Evolutionary conservation across 2,329 filamentous ascomycete species (phyloP).

Genomic region (Orbilia ellipsospora): DNA sequence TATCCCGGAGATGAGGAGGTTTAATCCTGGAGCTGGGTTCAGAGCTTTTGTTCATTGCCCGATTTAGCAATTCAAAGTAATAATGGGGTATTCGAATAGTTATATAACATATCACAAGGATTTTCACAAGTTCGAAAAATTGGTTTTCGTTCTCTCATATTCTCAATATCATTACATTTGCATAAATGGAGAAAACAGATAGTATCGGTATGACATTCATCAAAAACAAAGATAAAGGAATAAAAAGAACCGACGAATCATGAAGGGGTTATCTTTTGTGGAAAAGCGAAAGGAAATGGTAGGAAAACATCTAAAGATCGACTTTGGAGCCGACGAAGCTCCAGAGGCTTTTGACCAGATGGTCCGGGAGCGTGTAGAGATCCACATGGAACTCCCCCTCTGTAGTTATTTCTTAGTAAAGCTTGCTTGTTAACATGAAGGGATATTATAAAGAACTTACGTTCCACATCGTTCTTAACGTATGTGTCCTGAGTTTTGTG

Average conservation of each 20-base stretch:
- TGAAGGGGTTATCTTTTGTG: background rate
- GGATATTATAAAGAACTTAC: slow-evolving; percentile 66
- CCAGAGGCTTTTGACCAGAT: slow-evolving; percentile 92
- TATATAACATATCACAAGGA: too few relatives aligned
- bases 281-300: background rate
- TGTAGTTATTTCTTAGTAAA: slow-evolving; percentile 60
- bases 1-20: too few relatives aligned
- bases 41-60: too few relatives aligned
- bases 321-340: slow-evolving; percentile 74
- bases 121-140: too few relatives aligned
- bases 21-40: too few relatives aligned
- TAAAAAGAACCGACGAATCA: background rate
- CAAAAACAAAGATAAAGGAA: background rate
- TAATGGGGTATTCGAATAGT: too few relatives aligned
- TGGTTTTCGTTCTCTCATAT: too few relatives aligned
- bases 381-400: slow-evolving; percentile 98
- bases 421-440: background rate
- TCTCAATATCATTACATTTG: too few relatives aligned
- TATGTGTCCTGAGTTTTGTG: slow-evolving; percentile 94
- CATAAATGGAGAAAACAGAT: too few relatives aligned
- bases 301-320: slow-evolving; percentile 24
- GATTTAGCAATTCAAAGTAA: too few relatives aligned
- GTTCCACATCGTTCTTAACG: slow-evolving; percentile 95
- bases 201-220: background rate
- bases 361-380: slow-evolving; percentile 93